Base-by-base conservation (phyloP, 2,329 filamentous ascomycete species). In the Lachnellula subtilissima region DNA sequence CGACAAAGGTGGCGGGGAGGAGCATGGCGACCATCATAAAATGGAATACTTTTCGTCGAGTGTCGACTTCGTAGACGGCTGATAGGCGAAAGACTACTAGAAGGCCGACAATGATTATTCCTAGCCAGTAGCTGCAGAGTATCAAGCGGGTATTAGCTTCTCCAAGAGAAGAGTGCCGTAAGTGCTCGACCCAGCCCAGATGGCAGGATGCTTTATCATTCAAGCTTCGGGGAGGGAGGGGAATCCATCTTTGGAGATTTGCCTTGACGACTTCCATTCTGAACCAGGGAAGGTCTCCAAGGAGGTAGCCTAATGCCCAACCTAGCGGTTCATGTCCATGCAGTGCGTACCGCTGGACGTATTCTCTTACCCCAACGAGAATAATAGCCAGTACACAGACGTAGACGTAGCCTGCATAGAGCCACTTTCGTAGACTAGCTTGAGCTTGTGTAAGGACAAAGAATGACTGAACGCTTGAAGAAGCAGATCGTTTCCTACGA, bases 21-120 rank as follows among this genome's bases (percentile, higher is more conserved):
- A 99, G 86, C 90, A 99, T 97, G 54, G 85, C 85, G 7, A 97
- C 93, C 88, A 97, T 97, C 81, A 93, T 96, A 64, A 95, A 95
- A 72, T 99, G 94, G 71, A 99, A 99, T 23, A 97, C 89, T 72
- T 99, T 99, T 50, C 94, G 85, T 50, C 94, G 84, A 1, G 94
- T 99, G 73, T 99, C 94, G 48, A 99, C 93, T 73, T 97, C 92
- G 63, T 89, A 92, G 50, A 89, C 77, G 3, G 84, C 77, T 42
- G 87, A 89, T 39, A 96, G 80, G 43, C 80, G 83, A 52, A 94
- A 83, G 7, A 97, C 89, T 4, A 89, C 78, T 9, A 84, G 74
- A 37, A 97, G 78, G 0, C 93, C 94, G 1, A 84, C 69, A 15
- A 82, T 69, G 15, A 97, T 80, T 53, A 95, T 83, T 4, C 73